phyloP scores from a whole-genome alignment of 768 basidiomycete genomes.

The Fibroporia radiculosa region DNA sequence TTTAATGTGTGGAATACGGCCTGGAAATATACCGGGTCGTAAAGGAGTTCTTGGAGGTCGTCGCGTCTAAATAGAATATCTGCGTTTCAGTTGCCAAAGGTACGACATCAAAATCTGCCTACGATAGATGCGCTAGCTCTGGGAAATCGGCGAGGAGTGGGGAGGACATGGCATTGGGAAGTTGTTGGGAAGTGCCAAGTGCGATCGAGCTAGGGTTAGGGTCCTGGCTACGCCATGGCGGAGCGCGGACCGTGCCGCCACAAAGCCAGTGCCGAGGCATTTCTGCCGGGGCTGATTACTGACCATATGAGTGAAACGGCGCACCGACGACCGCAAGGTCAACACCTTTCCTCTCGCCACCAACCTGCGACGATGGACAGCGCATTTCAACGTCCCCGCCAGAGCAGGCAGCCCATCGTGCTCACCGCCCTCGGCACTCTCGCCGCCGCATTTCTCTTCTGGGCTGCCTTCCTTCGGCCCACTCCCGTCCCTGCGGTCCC shows the following conservation, averaged over 20 bases:
- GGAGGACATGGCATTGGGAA: constrained; percentile 14
- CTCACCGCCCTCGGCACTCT: constrained; percentile 14
- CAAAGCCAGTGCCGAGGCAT: no score
- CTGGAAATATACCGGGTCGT: constrained; percentile 79
- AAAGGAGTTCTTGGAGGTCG: constrained; percentile 84
- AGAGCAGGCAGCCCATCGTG: constrained; percentile 13
- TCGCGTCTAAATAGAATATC: constrained; percentile 48
- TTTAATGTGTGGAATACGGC: constrained; percentile 77
- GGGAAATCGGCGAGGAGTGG: constrained; percentile 50
- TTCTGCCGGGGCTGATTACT: no score
- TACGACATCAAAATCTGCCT: constrained; percentile 18
- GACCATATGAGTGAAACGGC: no score
- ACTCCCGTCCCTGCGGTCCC: constrained; percentile 8
- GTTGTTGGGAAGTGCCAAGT: no score
- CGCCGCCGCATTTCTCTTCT: constrained; percentile 15
- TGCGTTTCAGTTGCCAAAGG: background rate
- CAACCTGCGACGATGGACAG: no score
- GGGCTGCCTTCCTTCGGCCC: constrained; percentile 12
- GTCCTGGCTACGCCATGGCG: no score
- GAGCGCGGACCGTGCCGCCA: no score
- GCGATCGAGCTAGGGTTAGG: no score
- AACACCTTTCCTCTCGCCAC: no score
- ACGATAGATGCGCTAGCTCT: constrained; percentile 69
- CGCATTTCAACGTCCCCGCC: no score
- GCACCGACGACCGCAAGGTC: no score